Evolutionary conservation across 2,329 filamentous ascomycete genomes (phyloP).

Genomic region (Leptographium procerum): DNA sequence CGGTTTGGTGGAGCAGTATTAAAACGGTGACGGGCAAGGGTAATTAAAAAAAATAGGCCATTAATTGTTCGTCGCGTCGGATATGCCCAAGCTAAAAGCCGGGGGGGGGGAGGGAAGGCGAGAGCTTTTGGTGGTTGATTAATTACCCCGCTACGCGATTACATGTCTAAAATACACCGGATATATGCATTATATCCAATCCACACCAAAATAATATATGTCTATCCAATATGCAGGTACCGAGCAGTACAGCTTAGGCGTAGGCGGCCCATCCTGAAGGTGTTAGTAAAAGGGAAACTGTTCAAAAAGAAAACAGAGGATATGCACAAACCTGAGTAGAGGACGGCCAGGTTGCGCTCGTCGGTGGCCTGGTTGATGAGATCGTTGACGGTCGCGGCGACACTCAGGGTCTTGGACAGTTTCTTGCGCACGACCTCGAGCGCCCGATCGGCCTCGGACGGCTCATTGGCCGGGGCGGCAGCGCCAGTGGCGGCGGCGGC

Average conservation of each 20-base stretch:
- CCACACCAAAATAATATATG: neutral
- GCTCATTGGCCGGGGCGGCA: conserved; percentile 34
- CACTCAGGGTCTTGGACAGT: conserved; percentile 83
- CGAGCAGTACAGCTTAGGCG: neutral
- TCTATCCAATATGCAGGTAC: neutral
- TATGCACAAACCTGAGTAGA: conserved; percentile 60
- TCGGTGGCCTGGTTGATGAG: conserved; percentile 93
- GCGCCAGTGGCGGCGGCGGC: neutral
- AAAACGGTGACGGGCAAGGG: no score
- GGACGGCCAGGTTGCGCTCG: conserved; percentile 77
- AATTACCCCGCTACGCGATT: no score
- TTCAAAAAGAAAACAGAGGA: neutral
- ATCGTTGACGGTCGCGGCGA: conserved; percentile 91
- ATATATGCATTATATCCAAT: no score
- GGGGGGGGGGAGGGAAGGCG: no score
- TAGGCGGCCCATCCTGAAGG: neutral
- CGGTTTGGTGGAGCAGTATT: no score
- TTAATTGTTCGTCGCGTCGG: no score
- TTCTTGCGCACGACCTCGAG: conserved; percentile 94
- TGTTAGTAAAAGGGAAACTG: no score
- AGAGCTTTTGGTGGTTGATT: no score
- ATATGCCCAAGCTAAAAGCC: no score
- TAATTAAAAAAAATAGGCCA: no score
- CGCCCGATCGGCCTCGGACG: conserved; percentile 75
- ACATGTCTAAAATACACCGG: no score